Evolutionary conservation across 768 basidiomycete genomes (phyloP).

Genomic region (Rhodotorula diobovata): DNA sequence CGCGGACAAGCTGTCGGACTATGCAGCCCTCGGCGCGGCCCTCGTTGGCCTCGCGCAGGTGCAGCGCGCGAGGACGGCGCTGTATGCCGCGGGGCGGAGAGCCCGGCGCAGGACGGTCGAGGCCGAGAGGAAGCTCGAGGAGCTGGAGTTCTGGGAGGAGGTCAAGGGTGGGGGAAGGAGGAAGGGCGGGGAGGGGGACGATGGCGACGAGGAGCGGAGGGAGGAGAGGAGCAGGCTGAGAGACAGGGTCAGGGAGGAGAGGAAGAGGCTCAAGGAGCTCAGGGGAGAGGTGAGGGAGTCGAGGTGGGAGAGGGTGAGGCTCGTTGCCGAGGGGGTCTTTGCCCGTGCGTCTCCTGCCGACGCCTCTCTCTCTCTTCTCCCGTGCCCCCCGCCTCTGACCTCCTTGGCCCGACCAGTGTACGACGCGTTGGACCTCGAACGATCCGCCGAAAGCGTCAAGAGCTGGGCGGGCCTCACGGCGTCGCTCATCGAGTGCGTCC

Average conservation of each 20-base stretch:
- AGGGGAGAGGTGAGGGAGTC: not conserved
- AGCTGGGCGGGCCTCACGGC: not conserved
- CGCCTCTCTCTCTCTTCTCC: no score
- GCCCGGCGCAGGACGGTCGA: not conserved
- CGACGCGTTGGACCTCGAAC: slow-evolving; percentile 18
- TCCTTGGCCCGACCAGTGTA: not conserved
- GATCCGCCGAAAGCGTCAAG: not conserved
- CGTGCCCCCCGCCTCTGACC: not conserved
- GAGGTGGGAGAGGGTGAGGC: slow-evolving; percentile 5
- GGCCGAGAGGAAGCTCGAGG: not conserved
- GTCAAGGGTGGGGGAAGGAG: no score
- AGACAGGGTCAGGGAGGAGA: not conserved
- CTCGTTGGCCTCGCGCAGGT: not conserved
- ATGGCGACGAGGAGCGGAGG: not conserved
- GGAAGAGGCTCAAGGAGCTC: not conserved
- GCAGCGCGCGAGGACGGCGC: not conserved
- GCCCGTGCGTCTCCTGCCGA: slow-evolving; percentile 3
- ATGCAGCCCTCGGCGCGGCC: not conserved
- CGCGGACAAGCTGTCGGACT: slow-evolving; percentile 1
- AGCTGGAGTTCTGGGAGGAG: slow-evolving; percentile 13
- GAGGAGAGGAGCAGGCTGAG: slow-evolving; percentile 3
- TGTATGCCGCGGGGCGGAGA: not conserved
- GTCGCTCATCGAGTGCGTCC: slow-evolving; percentile 19
- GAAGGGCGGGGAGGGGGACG: not conserved
- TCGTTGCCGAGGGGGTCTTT: slow-evolving; percentile 19